Evolutionary conservation across 2,329 filamentous ascomycete species (phyloP).

Genomic region (Colletotrichum ledebouriae): DNA sequence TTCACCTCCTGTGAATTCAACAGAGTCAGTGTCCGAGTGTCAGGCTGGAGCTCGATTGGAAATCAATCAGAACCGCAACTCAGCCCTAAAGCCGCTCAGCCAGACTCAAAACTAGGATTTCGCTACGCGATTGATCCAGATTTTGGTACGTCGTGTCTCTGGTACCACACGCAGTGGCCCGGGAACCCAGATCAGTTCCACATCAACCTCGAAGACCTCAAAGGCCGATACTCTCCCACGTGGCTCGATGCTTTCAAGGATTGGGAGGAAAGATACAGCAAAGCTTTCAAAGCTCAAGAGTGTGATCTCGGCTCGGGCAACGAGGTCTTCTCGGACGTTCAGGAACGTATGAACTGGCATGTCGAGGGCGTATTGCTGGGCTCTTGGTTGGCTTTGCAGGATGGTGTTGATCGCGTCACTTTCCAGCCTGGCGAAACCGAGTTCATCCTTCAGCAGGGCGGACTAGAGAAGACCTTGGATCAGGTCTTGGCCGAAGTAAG

Average conservation of each 20-base stretch:
- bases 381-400: neutral
- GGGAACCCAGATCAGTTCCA: constrained; percentile 1
- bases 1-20: too few species aligned
- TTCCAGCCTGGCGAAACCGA: neutral
- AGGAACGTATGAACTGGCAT: neutral
- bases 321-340: neutral
- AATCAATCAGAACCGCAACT: neutral
- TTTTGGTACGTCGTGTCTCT: neutral
- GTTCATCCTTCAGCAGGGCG: neutral
- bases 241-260: neutral
- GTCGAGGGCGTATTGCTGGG: neutral
- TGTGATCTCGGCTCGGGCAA: neutral
- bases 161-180: neutral
- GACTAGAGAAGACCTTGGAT: too few species aligned
- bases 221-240: neutral
- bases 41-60: neutral
- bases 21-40: neutral
- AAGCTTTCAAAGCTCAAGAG: constrained; percentile 1
- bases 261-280: neutral
- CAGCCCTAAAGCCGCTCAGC: neutral
- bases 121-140: neutral
- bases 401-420: neutral
- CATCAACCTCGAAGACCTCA: neutral
- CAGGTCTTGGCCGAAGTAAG: too few species aligned
- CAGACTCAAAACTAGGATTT: neutral